These are phyloP conservation scores for Tuber magnatum DNA, from an alignment of 495 filamentous ascomycete species.

Conservation along the genomic window DNA sequence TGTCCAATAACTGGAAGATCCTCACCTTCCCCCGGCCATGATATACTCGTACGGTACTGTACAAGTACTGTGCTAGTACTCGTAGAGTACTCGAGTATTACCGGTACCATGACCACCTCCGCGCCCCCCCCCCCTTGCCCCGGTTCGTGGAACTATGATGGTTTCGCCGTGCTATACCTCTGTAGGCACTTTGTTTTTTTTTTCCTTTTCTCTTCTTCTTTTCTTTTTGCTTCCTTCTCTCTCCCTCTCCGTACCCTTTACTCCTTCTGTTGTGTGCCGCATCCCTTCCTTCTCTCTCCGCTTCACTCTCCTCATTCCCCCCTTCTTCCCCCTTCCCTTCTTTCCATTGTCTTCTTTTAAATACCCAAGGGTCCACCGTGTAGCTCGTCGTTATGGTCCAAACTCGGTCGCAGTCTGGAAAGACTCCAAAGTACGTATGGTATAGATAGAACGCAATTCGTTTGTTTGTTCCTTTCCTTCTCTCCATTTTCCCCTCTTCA, in stretches of 20 bases:
- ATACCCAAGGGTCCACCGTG: neutral
- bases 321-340: neutral
- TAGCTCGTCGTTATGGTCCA: neutral
- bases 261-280: neutral
- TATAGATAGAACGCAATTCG: neutral
- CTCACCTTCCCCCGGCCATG: neutral
- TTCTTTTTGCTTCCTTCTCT: neutral
- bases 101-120: neutral
- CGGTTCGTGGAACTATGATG: neutral
- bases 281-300: neutral
- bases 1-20: neutral
- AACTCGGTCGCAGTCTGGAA: constrained; percentile 42
- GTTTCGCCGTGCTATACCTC: neutral
- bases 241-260: neutral
- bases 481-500: neutral
- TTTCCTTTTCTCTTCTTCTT: neutral
- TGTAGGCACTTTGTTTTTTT: neutral
- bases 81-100: neutral
- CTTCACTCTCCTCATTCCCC: neutral
- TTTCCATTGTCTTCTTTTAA: neutral
- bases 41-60: no score
- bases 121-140: neutral
- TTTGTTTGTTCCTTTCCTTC: neutral
- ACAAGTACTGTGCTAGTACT: no score
- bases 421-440: constrained; percentile 49